Evolutionary conservation across 176 grass and related monocot species (phyloP).

Genomic region (Avena sativa): DNA sequence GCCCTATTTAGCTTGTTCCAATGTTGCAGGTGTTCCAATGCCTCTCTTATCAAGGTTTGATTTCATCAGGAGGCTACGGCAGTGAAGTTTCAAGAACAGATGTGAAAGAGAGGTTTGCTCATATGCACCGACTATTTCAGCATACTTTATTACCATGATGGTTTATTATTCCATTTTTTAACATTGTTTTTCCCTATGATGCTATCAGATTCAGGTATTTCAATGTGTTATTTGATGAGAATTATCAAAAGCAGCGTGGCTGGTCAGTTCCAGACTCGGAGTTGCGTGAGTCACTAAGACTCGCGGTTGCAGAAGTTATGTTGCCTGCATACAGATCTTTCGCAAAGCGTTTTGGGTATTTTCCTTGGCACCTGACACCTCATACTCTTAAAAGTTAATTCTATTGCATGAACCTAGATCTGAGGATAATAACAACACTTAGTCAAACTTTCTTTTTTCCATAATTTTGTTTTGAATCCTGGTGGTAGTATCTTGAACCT

Average conservation of each 20-base stretch:
- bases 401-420: neutral
- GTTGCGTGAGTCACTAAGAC: slow-evolving; percentile 75
- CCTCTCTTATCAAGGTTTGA: too few relatives aligned
- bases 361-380: neutral
- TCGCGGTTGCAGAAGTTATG: slow-evolving; percentile 90
- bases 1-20: slow-evolving; percentile 2
- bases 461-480: neutral
- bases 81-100: slow-evolving; percentile 62
- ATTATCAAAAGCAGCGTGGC: slow-evolving; percentile 85
- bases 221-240: slow-evolving; percentile 84
- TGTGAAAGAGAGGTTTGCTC: slow-evolving; percentile 80
- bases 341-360: slow-evolving; percentile 90
- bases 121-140: neutral
- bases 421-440: neutral
- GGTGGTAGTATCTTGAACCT: neutral
- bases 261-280: slow-evolving; percentile 95
- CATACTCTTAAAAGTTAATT: neutral
- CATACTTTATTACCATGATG: neutral
- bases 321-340: slow-evolving; percentile 93
- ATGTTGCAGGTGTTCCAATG: slow-evolving; percentile 73
- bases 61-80: too few relatives aligned
- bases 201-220: slow-evolving; percentile 86
- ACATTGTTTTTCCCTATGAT: neutral
- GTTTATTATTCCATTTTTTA: slow-evolving; percentile 13
- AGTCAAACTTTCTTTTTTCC: neutral